These are phyloP conservation scores for Phlegmacium glaucopus DNA, from an alignment of 768 basidiomycete species.

Conservation along the genomic window DNA sequence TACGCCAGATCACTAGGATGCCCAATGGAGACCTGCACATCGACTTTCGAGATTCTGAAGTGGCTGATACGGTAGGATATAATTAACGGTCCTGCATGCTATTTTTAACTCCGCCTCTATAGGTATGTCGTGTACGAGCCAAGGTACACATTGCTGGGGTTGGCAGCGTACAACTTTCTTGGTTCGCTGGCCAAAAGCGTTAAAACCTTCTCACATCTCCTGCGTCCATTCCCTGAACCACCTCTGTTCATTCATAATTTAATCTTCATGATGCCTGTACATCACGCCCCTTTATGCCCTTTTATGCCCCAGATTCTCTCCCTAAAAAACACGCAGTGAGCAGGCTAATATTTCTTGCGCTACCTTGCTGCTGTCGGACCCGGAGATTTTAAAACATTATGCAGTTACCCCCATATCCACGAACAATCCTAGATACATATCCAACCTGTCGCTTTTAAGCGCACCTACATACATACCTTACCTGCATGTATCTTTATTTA, in stretches of 20 bases:
- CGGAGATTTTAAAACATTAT: conserved; percentile 5
- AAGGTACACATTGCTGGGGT: conserved; percentile 71
- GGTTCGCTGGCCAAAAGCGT: conserved; percentile 57
- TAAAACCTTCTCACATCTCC: conserved; percentile 6
- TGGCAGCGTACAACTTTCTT: conserved; percentile 76
- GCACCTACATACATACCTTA: background rate
- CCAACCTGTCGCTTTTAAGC: background rate
- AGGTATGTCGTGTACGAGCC: conserved; percentile 80
- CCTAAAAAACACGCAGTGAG: conserved; percentile 10
- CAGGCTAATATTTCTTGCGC: background rate
- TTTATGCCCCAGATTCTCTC: background rate
- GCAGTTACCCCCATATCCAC: conserved; percentile 8
- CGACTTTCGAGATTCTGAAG: conserved; percentile 69
- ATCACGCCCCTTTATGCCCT: conserved; percentile 4
- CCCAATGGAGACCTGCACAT: conserved; percentile 79
- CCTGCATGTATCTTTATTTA: background rate
- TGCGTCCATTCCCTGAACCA: background rate
- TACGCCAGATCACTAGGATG: conserved; percentile 68
- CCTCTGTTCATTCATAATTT: conserved; percentile 1
- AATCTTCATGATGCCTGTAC: conserved; percentile 3
- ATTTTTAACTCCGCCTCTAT: conserved; percentile 1
- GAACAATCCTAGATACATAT: conserved; percentile 7
- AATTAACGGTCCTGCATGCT: background rate
- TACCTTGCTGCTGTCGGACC: background rate
- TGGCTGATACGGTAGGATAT: conserved; percentile 70